These are phyloP conservation scores for Boletus fagicola DNA, from an alignment of 768 basidiomycete species.

Conservation along the genomic window DNA sequence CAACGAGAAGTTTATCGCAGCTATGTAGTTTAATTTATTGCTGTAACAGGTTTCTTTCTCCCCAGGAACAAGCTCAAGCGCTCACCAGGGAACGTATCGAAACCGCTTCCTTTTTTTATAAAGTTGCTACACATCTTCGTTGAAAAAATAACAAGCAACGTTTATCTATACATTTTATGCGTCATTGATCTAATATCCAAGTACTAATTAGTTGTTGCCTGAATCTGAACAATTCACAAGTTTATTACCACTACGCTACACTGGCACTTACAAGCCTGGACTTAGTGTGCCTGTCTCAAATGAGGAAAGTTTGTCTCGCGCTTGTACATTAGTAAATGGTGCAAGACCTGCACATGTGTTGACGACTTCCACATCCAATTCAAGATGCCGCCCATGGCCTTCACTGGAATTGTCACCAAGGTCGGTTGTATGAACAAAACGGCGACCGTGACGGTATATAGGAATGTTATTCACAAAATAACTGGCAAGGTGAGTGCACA, in stretches of 20 bases:
- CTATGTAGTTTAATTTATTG: not conserved
- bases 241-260: too few relatives aligned
- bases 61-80: too few relatives aligned
- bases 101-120: too few relatives aligned
- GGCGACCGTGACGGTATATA: constrained; percentile 77
- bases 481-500: constrained; percentile 66
- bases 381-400: constrained; percentile 74
- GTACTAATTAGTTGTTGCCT: too few relatives aligned
- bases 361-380: not conserved
- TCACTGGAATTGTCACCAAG: constrained; percentile 75
- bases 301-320: constrained; percentile 2
- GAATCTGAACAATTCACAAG: too few relatives aligned
- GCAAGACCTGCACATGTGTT: not conserved
- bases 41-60: too few relatives aligned
- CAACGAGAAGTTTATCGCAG: not conserved
- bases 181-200: too few relatives aligned
- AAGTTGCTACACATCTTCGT: too few relatives aligned
- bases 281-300: not conserved
- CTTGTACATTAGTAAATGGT: not conserved
- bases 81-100: too few relatives aligned
- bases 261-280: too few relatives aligned
- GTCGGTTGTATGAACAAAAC: constrained; percentile 84
- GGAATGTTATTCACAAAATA: constrained; percentile 65
- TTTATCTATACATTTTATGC: too few relatives aligned
- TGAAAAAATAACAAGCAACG: too few relatives aligned